Conservation (phyloP, 2,329 filamentous ascomycete genomes). For the Ophiostoma fasciatum region DNA sequence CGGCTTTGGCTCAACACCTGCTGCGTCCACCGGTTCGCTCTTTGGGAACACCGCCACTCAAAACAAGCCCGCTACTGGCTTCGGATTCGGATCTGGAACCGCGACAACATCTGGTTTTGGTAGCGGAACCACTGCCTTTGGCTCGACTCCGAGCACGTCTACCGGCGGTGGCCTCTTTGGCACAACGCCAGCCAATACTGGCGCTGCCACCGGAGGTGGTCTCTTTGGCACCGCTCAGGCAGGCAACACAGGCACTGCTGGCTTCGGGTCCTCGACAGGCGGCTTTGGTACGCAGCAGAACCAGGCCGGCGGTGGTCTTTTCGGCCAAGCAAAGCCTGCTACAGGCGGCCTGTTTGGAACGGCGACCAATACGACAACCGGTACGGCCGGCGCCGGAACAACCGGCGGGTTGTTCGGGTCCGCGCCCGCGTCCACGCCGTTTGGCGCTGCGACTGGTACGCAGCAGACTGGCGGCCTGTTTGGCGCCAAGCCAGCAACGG, state of each 20-base stretch:
- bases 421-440: conserved; percentile 1
- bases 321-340: conserved; percentile 17
- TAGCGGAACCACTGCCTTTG: conserved; percentile 16
- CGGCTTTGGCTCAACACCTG: conserved; percentile 13
- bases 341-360: conserved; percentile 13
- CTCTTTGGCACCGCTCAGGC: conserved; percentile 6
- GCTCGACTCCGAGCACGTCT: no score
- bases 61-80: conserved; percentile 16
- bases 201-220: conserved; percentile 3
- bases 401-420: conserved; percentile 7
- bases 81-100: conserved; percentile 14
- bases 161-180: conserved; percentile 29
- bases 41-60: conserved; percentile 15
- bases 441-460: conserved; percentile 2
- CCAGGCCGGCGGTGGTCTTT: conserved; percentile 15
- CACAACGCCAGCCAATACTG: conserved; percentile 17
- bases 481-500: conserved; percentile 24
- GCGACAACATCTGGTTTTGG: conserved; percentile 29
- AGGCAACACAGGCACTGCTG: conserved; percentile 9
- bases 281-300: conserved; percentile 15
- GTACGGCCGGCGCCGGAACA: conserved; percentile 1
- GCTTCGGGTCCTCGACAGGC: conserved; percentile 26
- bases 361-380: background rate
- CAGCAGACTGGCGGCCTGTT: conserved; percentile 22
- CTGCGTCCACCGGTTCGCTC: conserved; percentile 15